Evolutionary conservation across 2,329 filamentous ascomycete species (phyloP).

Genomic region (Parascedosporium putredinis): DNA sequence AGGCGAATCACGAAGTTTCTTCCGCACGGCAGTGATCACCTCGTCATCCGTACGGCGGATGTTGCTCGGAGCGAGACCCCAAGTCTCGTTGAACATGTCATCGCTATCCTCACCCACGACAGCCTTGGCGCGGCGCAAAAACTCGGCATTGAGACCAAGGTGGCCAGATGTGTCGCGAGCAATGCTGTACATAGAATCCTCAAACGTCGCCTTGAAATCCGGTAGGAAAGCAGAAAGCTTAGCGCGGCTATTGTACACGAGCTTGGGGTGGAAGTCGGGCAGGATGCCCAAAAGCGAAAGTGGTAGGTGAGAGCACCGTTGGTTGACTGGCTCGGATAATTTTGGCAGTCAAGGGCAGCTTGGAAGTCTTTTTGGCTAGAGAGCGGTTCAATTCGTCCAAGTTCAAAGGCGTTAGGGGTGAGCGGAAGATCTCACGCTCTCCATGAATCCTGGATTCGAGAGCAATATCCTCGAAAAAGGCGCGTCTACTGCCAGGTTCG

Average conservation of each 20-base stretch:
- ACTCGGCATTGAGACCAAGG: slow-evolving; percentile 10
- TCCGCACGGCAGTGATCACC: slow-evolving; percentile 13
- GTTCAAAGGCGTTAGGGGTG: slow-evolving; percentile 22
- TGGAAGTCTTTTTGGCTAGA: slow-evolving; percentile 18
- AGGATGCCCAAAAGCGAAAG: slow-evolving; percentile 24
- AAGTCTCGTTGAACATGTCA: slow-evolving; percentile 11
- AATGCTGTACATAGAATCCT: slow-evolving; percentile 11
- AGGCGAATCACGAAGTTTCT: slow-evolving; percentile 14
- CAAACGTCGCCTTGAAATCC: slow-evolving; percentile 7
- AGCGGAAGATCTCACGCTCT: slow-evolving; percentile 28
- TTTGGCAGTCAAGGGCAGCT: slow-evolving; percentile 16
- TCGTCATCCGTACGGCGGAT: slow-evolving; percentile 14
- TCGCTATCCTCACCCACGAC: slow-evolving; percentile 11
- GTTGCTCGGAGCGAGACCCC: slow-evolving; percentile 12
- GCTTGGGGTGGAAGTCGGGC: slow-evolving; percentile 17
- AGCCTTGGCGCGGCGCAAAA: slow-evolving; percentile 7
- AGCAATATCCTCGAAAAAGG: slow-evolving; percentile 38
- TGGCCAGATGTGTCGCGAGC: slow-evolving; percentile 8
- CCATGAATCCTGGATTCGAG: slow-evolving; percentile 26
- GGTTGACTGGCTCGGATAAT: slow-evolving; percentile 19
- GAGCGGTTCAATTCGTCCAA: slow-evolving; percentile 18
- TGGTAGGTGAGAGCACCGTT: slow-evolving; percentile 9
- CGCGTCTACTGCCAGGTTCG: slow-evolving; percentile 29
- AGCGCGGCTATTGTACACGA: slow-evolving; percentile 11
- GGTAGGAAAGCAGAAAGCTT: slow-evolving; percentile 2